A percentile compares a stretch with the other conserved stretches of the same genome.
phyloP scores from a whole-genome alignment of 192 early-diverging fungal species.

The Rhizophagus clarus region DNA sequence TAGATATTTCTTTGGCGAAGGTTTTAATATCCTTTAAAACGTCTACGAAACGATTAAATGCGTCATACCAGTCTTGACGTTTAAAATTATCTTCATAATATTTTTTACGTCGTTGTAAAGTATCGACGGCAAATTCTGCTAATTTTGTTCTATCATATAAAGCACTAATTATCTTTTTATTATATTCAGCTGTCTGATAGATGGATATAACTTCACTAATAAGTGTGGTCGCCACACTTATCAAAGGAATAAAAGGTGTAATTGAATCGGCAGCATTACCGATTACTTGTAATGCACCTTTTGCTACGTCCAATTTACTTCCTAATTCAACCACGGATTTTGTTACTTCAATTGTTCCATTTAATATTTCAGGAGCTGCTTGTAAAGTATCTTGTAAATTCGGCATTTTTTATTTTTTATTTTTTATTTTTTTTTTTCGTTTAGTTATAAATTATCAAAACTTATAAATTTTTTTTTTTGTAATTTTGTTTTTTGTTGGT shows the following conservation, averaged over 20 bases:
- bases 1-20: constrained; percentile 6
- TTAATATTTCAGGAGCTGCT: not conserved
- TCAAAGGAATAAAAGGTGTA: not conserved
- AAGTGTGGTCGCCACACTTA: not conserved
- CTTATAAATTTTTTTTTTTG: too few species aligned
- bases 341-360: not conserved
- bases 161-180: constrained; percentile 18
- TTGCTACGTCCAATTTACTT: not conserved
- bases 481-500: too few species aligned
- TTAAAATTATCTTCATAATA: not conserved
- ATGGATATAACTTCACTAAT: not conserved
- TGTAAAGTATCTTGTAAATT: not conserved
- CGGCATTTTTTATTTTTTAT: not conserved
- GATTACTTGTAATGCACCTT: not conserved
- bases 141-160: not conserved
- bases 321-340: not conserved
- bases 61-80: constrained; percentile 1
- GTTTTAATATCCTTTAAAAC: constrained; percentile 1
- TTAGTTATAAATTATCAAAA: too few species aligned
- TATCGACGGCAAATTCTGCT: not conserved
- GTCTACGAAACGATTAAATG: not conserved
- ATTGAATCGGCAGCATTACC: not conserved
- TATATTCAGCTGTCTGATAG: not conserved
- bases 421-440: too few species aligned
- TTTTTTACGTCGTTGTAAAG: not conserved